A percentile compares a stretch with the other conserved stretches of the same genome.
Conservation (phyloP, 1,284 basidiomycete genomes). For the Austroboletus niveus region DNA sequence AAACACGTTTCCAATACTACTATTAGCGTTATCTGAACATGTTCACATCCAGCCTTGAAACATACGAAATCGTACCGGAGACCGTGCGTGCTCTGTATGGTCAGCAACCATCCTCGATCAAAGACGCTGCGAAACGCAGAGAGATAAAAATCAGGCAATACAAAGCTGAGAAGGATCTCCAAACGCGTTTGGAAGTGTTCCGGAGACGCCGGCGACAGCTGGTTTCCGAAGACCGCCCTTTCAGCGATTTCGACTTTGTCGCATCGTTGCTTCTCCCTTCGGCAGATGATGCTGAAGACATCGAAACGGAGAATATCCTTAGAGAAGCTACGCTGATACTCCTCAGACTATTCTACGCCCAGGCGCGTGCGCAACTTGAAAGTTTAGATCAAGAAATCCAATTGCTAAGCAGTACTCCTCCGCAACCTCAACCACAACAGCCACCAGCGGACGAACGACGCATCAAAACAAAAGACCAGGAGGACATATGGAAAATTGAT, state of each 20-base stretch:
- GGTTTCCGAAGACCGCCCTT: slow-evolving; percentile 33
- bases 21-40: slow-evolving; percentile 53
- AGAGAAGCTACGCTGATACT: slow-evolving; percentile 70
- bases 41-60: slow-evolving; percentile 61
- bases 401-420: slow-evolving; percentile 57
- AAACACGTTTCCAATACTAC: slow-evolving; percentile 20
- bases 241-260: slow-evolving; percentile 60
- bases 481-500: slow-evolving; percentile 81
- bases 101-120: slow-evolving; percentile 45
- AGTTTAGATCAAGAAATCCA: slow-evolving; percentile 75
- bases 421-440: slow-evolving; percentile 29
- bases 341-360: slow-evolving; percentile 71
- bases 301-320: slow-evolving; percentile 59
- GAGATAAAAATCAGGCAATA: slow-evolving; percentile 89
- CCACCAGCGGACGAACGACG: slow-evolving; percentile 39
- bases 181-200: slow-evolving; percentile 59
- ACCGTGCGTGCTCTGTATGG: slow-evolving; percentile 58
- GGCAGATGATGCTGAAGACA: slow-evolving; percentile 54
- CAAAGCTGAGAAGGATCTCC: slow-evolving; percentile 79
- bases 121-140: slow-evolving; percentile 67
- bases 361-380: slow-evolving; percentile 67
- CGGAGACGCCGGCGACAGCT: slow-evolving; percentile 50
- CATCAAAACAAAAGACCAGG: slow-evolving; percentile 40
- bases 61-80: slow-evolving; percentile 68
- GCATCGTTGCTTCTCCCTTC: slow-evolving; percentile 52